Conservation (phyloP, 2,329 filamentous ascomycete species). For the Grosmannia serpens region DNA sequence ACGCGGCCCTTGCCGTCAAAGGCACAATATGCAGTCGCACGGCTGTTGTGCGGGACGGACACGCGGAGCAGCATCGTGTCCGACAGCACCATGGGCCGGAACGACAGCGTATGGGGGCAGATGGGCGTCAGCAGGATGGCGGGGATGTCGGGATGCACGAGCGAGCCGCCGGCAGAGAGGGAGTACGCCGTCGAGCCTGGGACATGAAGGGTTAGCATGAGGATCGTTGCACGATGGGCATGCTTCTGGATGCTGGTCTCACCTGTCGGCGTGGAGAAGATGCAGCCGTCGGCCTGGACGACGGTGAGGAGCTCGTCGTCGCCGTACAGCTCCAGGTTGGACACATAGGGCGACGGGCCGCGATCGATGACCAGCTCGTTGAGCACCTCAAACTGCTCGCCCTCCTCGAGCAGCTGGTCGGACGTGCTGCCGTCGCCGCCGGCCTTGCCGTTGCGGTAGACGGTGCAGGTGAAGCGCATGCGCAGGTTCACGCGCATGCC, state of each 20-base stretch:
- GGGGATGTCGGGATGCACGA: slow-evolving; percentile 93
- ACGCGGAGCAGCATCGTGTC: slow-evolving; percentile 90
- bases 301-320: slow-evolving; percentile 92
- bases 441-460: slow-evolving; percentile 59
- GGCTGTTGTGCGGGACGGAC: slow-evolving; percentile 70
- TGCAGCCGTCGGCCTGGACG: slow-evolving; percentile 93
- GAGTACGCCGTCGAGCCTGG: slow-evolving; percentile 82
- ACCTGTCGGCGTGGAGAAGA: slow-evolving; percentile 91
- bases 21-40: slow-evolving; percentile 89
- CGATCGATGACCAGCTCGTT: slow-evolving; percentile 98
- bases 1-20: slow-evolving; percentile 96
- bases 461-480: slow-evolving; percentile 98
- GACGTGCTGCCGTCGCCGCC: slow-evolving; percentile 27
- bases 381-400: slow-evolving; percentile 93
- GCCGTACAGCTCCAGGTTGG: slow-evolving; percentile 89
- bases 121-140: slow-evolving; percentile 95
- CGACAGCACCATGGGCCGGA: slow-evolving; percentile 94
- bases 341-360: slow-evolving; percentile 92
- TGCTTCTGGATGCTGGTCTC: too few relatives aligned
- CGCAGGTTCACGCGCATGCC: slow-evolving; percentile 96
- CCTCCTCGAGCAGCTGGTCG: slow-evolving; percentile 60
- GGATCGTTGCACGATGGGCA: background rate
- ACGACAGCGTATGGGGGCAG: slow-evolving; percentile 92
- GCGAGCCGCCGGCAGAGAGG: slow-evolving; percentile 84
- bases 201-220: slow-evolving; percentile 2